These are phyloP conservation scores for Solanum chaucha DNA, from an alignment of 257 asterid species.

Conservation along the genomic window DNA sequence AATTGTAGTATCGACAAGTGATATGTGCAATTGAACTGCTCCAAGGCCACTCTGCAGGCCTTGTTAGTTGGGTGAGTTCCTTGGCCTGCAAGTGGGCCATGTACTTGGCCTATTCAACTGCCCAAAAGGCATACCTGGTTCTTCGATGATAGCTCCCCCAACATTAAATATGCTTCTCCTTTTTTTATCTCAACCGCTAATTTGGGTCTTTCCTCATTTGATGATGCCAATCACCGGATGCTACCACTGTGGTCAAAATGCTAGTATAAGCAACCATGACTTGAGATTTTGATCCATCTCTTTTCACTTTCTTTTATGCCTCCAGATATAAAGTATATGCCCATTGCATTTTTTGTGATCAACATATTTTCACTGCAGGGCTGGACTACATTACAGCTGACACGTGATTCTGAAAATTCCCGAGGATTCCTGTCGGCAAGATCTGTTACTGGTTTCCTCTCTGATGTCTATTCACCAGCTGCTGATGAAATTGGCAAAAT, in stretches of 20 bases:
- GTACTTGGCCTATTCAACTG: not conserved
- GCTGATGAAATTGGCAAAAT: slow-evolving; percentile 89
- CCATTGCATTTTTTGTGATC: not conserved
- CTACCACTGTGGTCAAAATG: not conserved
- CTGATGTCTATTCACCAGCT: slow-evolving; percentile 80
- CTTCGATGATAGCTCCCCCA: not conserved
- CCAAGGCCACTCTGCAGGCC: not conserved
- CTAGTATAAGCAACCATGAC: not conserved
- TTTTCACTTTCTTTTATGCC: not conserved
- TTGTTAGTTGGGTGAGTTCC: not conserved
- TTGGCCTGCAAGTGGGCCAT: not conserved
- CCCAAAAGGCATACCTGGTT: not conserved
- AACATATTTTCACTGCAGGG: slow-evolving; percentile 43
- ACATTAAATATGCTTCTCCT: not conserved
- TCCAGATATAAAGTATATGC: not conserved
- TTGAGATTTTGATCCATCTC: not conserved
- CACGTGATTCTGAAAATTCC: slow-evolving; percentile 45
- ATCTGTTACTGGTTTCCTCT: slow-evolving; percentile 77
- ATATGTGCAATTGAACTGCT: not conserved
- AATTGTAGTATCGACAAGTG: not conserved
- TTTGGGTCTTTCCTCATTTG: not conserved
- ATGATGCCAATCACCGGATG: not conserved
- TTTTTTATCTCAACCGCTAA: not conserved
- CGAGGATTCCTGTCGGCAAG: slow-evolving; percentile 76
- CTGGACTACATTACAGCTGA: slow-evolving; percentile 65